Evolutionary conservation across 805 yeast species (phyloP).

Genomic region (Yarrowia osloensis): DNA sequence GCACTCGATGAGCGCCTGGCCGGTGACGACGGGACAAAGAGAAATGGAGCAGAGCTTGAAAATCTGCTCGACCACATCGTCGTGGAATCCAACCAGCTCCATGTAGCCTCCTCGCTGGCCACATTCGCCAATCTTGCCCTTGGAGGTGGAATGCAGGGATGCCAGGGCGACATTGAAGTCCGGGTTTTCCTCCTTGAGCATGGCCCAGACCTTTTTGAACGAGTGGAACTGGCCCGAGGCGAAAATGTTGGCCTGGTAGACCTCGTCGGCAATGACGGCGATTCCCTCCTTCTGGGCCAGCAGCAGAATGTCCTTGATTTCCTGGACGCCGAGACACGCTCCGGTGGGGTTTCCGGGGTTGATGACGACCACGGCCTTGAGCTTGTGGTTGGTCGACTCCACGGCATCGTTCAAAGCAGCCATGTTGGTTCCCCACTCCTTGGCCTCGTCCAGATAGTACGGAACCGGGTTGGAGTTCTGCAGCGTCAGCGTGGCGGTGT

Average conservation of each 20-base stretch:
- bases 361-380: constrained; percentile 84
- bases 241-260: constrained; percentile 91
- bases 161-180: constrained; percentile 79
- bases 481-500: constrained; percentile 90
- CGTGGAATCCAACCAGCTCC: constrained; percentile 83
- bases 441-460: constrained; percentile 77
- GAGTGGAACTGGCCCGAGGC: constrained; percentile 73
- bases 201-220: constrained; percentile 74
- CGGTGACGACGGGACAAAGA: constrained; percentile 90
- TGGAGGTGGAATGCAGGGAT: constrained; percentile 94
- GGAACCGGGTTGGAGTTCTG: constrained; percentile 82
- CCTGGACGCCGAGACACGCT: constrained; percentile 63
- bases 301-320: constrained; percentile 69
- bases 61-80: constrained; percentile 67
- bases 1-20: constrained; percentile 89
- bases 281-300: constrained; percentile 84
- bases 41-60: constrained; percentile 88
- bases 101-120: constrained; percentile 99
- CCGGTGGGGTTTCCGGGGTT: constrained; percentile 99
- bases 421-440: constrained; percentile 83
- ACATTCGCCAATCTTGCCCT: constrained; percentile 97
- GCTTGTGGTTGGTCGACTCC: constrained; percentile 43
- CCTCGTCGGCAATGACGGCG: constrained; percentile 94
- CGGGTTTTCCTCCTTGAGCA: constrained; percentile 56
- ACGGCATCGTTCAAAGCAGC: constrained; percentile 41